phyloP scores from a whole-genome alignment of 2,329 filamentous ascomycete genomes.

The Beauveria medogensis region DNA sequence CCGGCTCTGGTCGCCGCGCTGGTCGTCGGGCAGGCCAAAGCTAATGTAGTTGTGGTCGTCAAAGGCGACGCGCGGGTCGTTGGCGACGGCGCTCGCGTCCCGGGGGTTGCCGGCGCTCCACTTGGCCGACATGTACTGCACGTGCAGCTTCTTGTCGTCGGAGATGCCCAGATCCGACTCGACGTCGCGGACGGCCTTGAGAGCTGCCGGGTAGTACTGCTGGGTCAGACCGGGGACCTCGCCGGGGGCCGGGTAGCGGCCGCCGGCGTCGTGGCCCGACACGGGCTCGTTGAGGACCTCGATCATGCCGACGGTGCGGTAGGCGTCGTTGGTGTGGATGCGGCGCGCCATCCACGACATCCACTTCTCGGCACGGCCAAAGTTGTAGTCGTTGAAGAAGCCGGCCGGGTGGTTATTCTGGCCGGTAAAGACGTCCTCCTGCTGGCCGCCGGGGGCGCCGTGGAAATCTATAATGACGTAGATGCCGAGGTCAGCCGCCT shows the following conservation, averaged over 20 bases:
- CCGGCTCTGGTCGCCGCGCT: slow-evolving; percentile 12
- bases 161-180: slow-evolving; percentile 15
- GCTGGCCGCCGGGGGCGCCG: slow-evolving; percentile 40
- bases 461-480: slow-evolving; percentile 29
- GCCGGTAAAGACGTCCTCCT: slow-evolving; percentile 37
- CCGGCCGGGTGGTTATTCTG: slow-evolving; percentile 27
- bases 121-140: slow-evolving; percentile 38
- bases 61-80: slow-evolving; percentile 40
- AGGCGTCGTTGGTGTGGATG: slow-evolving; percentile 40
- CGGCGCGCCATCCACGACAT: slow-evolving; percentile 46
- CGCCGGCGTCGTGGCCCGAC: slow-evolving; percentile 16
- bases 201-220: slow-evolving; percentile 17
- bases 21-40: slow-evolving; percentile 9
- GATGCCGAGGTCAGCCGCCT: slow-evolving; percentile 24
- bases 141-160: slow-evolving; percentile 27
- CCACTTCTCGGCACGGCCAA: slow-evolving; percentile 44
- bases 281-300: slow-evolving; percentile 50
- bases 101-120: slow-evolving; percentile 41
- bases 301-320: slow-evolving; percentile 50
- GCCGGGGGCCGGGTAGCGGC: slow-evolving; percentile 19
- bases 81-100: slow-evolving; percentile 9
- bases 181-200: slow-evolving; percentile 18
- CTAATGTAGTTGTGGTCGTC: slow-evolving; percentile 47
- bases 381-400: slow-evolving; percentile 50
- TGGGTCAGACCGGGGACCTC: slow-evolving; percentile 16